These are phyloP conservation scores for Dictyostelium citrinum DNA, from an alignment of 78 protist species.

Conservation along the genomic window DNA sequence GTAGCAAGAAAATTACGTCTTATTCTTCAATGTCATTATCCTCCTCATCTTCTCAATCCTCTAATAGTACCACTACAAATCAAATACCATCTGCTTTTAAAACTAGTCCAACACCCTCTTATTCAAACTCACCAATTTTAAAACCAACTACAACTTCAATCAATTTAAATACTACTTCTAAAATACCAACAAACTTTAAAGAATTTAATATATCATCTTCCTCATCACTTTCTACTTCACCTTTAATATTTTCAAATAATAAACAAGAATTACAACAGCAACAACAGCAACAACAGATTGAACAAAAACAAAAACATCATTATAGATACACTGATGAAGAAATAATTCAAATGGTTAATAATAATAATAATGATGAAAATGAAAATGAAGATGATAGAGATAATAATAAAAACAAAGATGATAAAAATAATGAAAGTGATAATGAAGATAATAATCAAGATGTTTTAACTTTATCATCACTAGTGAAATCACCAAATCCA, in stretches of 20 bases:
- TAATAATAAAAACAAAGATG: not conserved
- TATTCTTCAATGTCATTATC: not conserved
- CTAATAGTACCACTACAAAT: not conserved
- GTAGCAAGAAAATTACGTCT: not conserved
- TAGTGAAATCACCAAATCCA: not conserved
- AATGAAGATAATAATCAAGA: not conserved
- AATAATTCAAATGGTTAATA: not conserved
- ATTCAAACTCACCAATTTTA: not conserved
- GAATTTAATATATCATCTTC: not conserved
- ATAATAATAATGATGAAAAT: not conserved
- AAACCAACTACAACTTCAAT: not conserved
- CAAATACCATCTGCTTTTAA: not conserved
- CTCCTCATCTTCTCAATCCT: not conserved
- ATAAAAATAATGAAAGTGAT: not conserved
- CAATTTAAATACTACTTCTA: not conserved
- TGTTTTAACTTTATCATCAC: conserved; percentile 5
- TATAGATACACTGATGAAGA: not conserved
- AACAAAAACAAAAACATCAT: not conserved
- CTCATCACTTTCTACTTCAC: conserved; percentile 4
- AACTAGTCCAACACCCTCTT: not conserved
- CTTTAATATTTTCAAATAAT: not conserved
- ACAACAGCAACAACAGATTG: not conserved
- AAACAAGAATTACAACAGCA: not conserved
- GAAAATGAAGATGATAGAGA: not conserved
- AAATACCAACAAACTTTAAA: not conserved